Base-by-base conservation (phyloP, 495 filamentous ascomycete species). In the Umbilicaria muhlenbergii region DNA sequence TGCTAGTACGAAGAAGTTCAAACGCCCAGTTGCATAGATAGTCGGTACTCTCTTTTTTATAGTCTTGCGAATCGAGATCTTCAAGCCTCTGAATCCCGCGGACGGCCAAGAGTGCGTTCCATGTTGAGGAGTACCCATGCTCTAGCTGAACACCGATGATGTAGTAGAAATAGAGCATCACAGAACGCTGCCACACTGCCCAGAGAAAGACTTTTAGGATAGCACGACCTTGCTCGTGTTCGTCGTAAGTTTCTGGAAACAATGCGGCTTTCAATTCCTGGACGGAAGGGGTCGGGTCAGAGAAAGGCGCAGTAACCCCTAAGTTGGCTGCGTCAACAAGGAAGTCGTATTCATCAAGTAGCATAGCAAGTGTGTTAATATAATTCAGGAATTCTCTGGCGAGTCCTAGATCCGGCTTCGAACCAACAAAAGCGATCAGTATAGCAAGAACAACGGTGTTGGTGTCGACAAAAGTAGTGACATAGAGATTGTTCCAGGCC, bases 11-110 rank as follows among this genome's bases (percentile, higher is more conserved):
- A 12, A 49, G 37, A 19, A 44, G 41, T 38, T 46, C 44, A 35
- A 46, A 46, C 32, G 44, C 44, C 44, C 44, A 46, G 24, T 14
- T 41, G 32, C 44, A 47, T 24, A 47, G 45, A 16, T 47, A 47
- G 0, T 41, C 17, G 14, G 46, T 43, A 32, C 46, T 44, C 0
- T 39, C 35, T 35, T 41, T 35, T 13, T 41, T 40, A 16, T 48
- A 43, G 19, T 43, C 18, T 11, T 39, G 1, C 1, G 40, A 21
- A 5, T 48, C 40, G 13, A 48, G 41, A n/a, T 48, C 40, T 19
- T 28, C 34, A 18, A 48, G 46, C 12, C 46, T 18, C 13, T 32
- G 17, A 11, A 48, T n/a, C 15, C 46, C 46, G 28, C 46, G 32
- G 6, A 48, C 31, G 12, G 46, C 46, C 21, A 48, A 19, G 7